phyloP scores from a whole-genome alignment of 106 monocot species.

The Agapanthus africanus region DNA sequence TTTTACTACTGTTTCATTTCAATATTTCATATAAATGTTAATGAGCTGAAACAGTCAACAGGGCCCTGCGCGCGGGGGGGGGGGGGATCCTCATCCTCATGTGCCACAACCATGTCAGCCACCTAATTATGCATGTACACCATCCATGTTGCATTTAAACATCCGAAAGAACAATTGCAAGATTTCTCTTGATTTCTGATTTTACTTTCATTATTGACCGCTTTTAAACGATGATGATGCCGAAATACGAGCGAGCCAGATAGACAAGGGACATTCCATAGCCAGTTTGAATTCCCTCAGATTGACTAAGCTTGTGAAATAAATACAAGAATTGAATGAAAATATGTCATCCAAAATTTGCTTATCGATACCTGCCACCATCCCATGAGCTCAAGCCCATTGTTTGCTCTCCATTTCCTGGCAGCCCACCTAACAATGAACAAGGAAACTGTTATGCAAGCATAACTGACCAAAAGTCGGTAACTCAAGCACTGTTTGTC shows the following conservation, averaged over 20 bases:
- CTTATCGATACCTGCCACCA: slow-evolving; percentile 5
- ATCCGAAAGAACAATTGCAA: not conserved
- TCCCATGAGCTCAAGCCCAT: slow-evolving; percentile 4
- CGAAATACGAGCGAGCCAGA: not conserved
- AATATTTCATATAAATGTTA: not conserved
- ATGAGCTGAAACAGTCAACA: not conserved
- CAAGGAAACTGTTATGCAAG: not conserved
- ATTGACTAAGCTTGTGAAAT: not conserved
- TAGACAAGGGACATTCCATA: not conserved
- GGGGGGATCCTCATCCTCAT: not conserved
- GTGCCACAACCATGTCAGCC: not conserved
- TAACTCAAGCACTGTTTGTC: not conserved
- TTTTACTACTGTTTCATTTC: not conserved
- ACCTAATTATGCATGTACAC: not conserved
- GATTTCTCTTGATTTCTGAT: not conserved
- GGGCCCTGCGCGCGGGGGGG: not conserved
- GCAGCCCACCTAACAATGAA: not conserved
- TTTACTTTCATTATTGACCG: not conserved
- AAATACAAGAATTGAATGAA: not conserved
- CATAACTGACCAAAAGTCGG: not conserved
- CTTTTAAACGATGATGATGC: not conserved
- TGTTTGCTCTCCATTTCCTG: slow-evolving; percentile 2
- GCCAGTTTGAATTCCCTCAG: too few relatives aligned
- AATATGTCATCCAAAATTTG: not conserved
- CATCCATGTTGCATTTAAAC: not conserved